A percentile compares a stretch with the other conserved stretches of the same genome.
These are phyloP conservation scores for Calonectria leucothoes DNA, from an alignment of 2,329 filamentous ascomycete genomes.

Conservation along the genomic window DNA sequence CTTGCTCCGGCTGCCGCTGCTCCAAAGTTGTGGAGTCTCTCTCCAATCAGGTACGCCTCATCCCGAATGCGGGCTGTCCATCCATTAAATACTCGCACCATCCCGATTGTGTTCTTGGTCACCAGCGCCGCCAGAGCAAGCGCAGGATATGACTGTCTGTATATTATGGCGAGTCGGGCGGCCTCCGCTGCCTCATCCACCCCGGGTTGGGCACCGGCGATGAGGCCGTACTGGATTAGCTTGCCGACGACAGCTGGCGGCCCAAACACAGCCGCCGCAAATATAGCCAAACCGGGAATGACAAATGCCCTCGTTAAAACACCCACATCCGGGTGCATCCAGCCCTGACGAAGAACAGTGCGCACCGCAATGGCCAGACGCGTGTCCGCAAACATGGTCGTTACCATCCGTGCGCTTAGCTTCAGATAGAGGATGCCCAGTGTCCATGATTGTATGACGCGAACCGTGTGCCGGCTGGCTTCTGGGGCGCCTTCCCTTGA, in stretches of 20 bases:
- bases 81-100: constrained; percentile 72
- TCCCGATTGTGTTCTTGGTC: constrained; percentile 56
- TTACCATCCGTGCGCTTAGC: constrained; percentile 76
- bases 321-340: constrained; percentile 80
- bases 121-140: constrained; percentile 62
- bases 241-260: constrained; percentile 70
- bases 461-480: constrained; percentile 73
- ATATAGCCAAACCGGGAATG: constrained; percentile 76
- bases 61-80: constrained; percentile 90
- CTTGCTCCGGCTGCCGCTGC: constrained; percentile 52
- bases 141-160: constrained; percentile 77
- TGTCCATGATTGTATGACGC: constrained; percentile 94
- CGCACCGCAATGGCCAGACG: constrained; percentile 80
- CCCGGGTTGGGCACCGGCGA: constrained; percentile 29
- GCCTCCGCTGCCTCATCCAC: constrained; percentile 40
- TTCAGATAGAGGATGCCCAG: constrained; percentile 92
- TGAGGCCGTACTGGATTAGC: constrained; percentile 42
- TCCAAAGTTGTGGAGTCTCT: constrained; percentile 94
- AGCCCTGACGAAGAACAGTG: constrained; percentile 79
- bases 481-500: constrained; percentile 36
- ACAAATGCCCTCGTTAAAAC: constrained; percentile 89
- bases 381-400: constrained; percentile 74
- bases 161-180: constrained; percentile 52
- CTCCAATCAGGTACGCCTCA: constrained; percentile 96
- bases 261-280: constrained; percentile 68